Conservation (phyloP, 805 yeast species). For the Wickerhamomyces subpelliculosus region DNA sequence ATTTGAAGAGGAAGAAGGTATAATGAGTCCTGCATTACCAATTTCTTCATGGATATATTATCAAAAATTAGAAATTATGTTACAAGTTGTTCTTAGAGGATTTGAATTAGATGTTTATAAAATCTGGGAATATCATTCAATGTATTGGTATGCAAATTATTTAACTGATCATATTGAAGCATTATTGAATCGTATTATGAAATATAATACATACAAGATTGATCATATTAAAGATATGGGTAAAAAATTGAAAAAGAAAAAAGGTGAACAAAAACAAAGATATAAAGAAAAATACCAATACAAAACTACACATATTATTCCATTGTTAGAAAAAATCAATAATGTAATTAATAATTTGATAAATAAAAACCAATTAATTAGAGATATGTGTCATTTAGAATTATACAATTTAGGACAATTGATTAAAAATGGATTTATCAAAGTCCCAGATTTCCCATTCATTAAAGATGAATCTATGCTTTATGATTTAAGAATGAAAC, state of each 20-base stretch:
- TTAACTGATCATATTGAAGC: conserved; percentile 42
- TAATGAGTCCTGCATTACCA: conserved; percentile 44
- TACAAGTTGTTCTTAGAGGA: conserved; percentile 64
- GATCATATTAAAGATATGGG: conserved; percentile 25
- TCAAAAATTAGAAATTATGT: conserved; percentile 64
- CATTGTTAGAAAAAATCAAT: conserved; percentile 25
- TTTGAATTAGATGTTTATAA: conserved; percentile 70
- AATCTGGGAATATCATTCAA: conserved; percentile 57
- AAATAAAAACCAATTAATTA: conserved; percentile 19
- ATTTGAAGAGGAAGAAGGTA: conserved; percentile 13
- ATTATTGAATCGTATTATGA: conserved; percentile 28
- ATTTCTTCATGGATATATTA: conserved; percentile 63
- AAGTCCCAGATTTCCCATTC: conserved; percentile 20
- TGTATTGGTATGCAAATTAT: conserved; percentile 62
- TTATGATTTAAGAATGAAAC: conserved; percentile 62
- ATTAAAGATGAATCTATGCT: conserved; percentile 25
- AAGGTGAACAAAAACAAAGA: conserved; percentile 41
- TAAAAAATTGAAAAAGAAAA: conserved; percentile 41
- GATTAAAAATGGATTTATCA: conserved; percentile 19
- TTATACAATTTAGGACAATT: conserved; percentile 25
- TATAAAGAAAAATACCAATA: conserved; percentile 27
- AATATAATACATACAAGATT: conserved; percentile 27
- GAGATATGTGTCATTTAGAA: conserved; percentile 27
- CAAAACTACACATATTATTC: conserved; percentile 28
- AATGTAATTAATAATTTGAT: conserved; percentile 19